A percentile compares a stretch with the other conserved stretches of the same genome.
phyloP scores from a whole-genome alignment of 179 eudicot species.

The Pouteria campechiana region DNA sequence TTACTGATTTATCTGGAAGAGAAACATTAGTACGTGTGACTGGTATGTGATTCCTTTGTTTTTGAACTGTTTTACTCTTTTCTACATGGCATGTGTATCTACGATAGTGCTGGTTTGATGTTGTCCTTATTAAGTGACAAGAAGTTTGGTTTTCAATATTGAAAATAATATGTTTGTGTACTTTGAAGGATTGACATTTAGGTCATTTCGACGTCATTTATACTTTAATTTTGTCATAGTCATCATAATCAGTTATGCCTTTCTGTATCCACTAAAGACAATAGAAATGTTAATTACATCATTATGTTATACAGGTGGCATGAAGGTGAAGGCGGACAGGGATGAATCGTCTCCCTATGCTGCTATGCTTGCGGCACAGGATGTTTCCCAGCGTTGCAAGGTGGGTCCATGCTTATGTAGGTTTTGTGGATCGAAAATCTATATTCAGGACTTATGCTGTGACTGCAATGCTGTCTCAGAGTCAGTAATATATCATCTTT shows the following conservation, averaged over 20 bases:
- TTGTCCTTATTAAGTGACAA: neutral
- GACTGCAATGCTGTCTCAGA: no score
- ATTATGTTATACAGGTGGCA: conserved; percentile 87
- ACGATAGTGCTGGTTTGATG: neutral
- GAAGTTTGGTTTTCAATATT: no score
- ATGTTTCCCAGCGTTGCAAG: conserved; percentile 61
- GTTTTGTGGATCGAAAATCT: neutral
- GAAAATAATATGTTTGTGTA: neutral
- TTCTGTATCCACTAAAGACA: no score
- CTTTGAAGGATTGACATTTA: conserved; percentile 18
- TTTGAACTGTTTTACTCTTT: neutral
- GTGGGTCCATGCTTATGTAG: conserved; percentile 1
- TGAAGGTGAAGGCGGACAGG: conserved; percentile 91
- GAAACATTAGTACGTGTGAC: conserved; percentile 51
- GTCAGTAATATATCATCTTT: neutral
- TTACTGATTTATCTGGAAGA: conserved; percentile 44
- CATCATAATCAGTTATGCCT: no score
- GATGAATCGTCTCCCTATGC: conserved; percentile 93
- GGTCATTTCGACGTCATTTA: no score
- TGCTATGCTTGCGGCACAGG: conserved; percentile 91
- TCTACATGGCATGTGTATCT: neutral
- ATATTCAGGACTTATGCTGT: neutral
- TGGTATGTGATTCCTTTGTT: conserved; percentile 11
- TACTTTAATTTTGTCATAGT: no score
- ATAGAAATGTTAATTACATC: no score